Base-by-base conservation (phyloP, 495 filamentous ascomycete species). In the Paragyromitra xinjiangensis region DNA sequence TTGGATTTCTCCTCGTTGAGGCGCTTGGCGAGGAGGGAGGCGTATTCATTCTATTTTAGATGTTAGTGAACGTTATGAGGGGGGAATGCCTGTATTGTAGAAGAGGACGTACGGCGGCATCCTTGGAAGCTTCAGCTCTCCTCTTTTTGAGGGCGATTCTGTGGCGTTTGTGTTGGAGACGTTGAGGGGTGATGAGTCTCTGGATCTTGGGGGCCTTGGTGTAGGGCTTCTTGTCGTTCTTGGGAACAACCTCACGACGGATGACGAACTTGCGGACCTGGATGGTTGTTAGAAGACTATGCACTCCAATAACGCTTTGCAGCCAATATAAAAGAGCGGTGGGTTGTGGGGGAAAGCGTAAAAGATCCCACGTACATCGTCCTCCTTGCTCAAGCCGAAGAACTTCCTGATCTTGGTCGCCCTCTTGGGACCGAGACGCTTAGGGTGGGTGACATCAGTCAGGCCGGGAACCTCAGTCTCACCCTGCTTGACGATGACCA, bases 141-240 rank as follows among this genome's bases (percentile, higher is more conserved):
- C 96, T 94, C 86, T 94, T 94, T 94, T 99, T 99, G 86, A 99
- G 90, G 82, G 95, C 95, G 82, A 95, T 88, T 82, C 93, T 89
- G 88, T 98, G 94, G 83, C 95, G 94, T 92, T 98, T 98, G 91
- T 95, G 95, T 89, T 99, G 95, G 82, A 99, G 94, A 85, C 95
- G 96, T 88, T 99, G 95, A 87, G 95, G 96, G 86, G 95, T 99
- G 83, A 99, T 93, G 82, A 99, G 92, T 84, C 95, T 93, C 89
- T 99, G 95, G 88, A 99, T 99, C 88, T 92, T 93, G 84, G 95
- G 95, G 83, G 95, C 95, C 91, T 99, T 99, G 92, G 95, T 98
- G 90, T 98, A 98, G 77, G 94, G 85, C 87, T 92, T 91, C 90
- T 94, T 94, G 89, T 98, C 95, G 81, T 88, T 90, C 91, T 97